phyloP scores from a whole-genome alignment of 331 rosid genomes.

The Malus hybrid region DNA sequence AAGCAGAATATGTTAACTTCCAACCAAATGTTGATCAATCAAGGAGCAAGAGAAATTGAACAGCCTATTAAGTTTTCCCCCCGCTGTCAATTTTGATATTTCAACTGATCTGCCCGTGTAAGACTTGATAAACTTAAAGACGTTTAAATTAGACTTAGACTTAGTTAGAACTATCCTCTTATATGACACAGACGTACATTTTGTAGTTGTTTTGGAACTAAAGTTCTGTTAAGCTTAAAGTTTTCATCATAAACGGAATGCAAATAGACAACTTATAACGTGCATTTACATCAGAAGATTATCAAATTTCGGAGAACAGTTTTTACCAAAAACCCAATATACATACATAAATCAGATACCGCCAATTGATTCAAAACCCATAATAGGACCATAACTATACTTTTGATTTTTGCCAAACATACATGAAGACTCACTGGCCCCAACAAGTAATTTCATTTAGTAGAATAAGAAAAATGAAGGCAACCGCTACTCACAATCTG shows the following conservation, averaged over 20 bases:
- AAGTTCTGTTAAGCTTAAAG: neutral
- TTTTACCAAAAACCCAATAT: neutral
- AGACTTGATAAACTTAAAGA: neutral
- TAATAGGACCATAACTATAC: neutral
- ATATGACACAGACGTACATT: neutral
- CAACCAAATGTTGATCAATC: neutral
- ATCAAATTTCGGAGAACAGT: neutral
- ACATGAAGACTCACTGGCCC: neutral
- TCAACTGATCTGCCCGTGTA: neutral
- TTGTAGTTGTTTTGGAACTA: neutral
- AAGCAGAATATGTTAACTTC: neutral
- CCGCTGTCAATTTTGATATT: neutral
- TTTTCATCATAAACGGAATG: neutral
- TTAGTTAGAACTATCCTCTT: neutral
- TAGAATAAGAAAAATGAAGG: neutral
- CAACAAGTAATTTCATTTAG: neutral
- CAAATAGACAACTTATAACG: neutral
- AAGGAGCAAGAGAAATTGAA: neutral
- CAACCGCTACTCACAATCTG: conserved; percentile 70
- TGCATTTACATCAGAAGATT: neutral
- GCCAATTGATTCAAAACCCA: neutral
- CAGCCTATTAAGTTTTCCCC: neutral
- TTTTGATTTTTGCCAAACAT: neutral
- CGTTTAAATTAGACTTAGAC: neutral
- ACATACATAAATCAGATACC: neutral